Base-by-base conservation (phyloP, 306 rosid genomes). In the Lagenaria siceraria region DNA sequence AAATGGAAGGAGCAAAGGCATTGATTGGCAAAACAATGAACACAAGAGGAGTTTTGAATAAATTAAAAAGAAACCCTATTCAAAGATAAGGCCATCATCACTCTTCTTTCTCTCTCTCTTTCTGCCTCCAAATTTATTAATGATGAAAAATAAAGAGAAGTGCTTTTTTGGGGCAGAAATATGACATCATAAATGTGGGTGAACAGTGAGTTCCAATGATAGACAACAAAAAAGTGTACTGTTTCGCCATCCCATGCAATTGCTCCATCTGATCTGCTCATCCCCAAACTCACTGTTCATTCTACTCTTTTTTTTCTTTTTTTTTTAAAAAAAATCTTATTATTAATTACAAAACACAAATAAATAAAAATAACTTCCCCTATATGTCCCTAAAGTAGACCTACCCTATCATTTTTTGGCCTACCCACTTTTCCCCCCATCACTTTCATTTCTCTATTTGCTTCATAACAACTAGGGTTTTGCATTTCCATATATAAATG, bases 171-270 rank as follows among this genome's bases (percentile, higher is more conserved):
- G 15, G 46, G 11, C 25, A 68, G 38, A 60, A 71, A 33, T 21
- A 60, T 87, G 91, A 87, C 88, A 60, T 55, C 31, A 79, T 76
- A 73, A 54, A 59, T 8, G 56, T 21, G 69, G 55, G 82, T 65
- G 84, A 87, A 89, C 90, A 89, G 91, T 89, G 84, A 84, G 89
- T 83, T 83, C 84, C 90, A 81, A 87, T 89, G 82, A 84, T 89
- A 29, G 13, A 31, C n/a, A n/a, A n/a, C n/a, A 12, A 33, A 15
- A 38, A 43, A 19, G 14, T 40, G 84, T 62, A 62, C 79, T 78
- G 83, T 79, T 63, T 84, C 38, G 33, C 52, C 61, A 84, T 79
- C 65, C 73, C 81, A 85, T 87, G 85, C 86, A 82, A 69, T 12
- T 40, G 68, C 40, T 13, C 7, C 14, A 22, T 14, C 70, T 63